phyloP scores from a whole-genome alignment of 768 basidiomycete species.

The Kwoniella mangroviensis region DNA sequence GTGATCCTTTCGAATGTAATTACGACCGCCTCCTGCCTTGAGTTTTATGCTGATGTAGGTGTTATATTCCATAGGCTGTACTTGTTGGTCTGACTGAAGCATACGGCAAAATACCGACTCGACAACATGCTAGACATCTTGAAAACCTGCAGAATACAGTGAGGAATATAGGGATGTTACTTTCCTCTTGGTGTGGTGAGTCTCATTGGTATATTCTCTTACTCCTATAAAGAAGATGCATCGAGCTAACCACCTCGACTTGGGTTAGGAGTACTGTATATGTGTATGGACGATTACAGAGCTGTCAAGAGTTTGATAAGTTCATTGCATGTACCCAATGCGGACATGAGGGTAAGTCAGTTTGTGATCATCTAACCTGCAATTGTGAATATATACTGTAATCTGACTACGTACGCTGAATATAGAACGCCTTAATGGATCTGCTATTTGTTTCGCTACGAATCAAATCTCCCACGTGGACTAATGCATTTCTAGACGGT shows the following conservation, averaged over 20 bases:
- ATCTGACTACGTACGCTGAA: not conserved
- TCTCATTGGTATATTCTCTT: slow-evolving; percentile 1
- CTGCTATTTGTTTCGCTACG: slow-evolving; percentile 92
- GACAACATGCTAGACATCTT: slow-evolving; percentile 65
- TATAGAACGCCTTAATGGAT: slow-evolving; percentile 86
- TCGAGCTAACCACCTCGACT: not conserved
- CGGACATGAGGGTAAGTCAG: slow-evolving; percentile 74
- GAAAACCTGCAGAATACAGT: slow-evolving; percentile 79
- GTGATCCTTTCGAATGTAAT: not conserved
- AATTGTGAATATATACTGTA: not conserved
- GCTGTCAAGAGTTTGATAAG: slow-evolving; percentile 84
- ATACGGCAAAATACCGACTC: slow-evolving; percentile 71
- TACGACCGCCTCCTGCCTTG: too few relatives aligned
- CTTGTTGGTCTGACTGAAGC: slow-evolving; percentile 89
- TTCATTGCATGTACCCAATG: slow-evolving; percentile 83
- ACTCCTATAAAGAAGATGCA: not conserved
- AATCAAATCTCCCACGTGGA: slow-evolving; percentile 91
- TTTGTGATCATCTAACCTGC: not conserved
- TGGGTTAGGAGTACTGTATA: slow-evolving; percentile 77
- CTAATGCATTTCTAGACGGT: slow-evolving; percentile 87
- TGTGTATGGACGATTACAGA: slow-evolving; percentile 84
- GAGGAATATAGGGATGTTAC: slow-evolving; percentile 77
- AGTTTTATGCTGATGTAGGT: too few relatives aligned
- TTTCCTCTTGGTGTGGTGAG: slow-evolving; percentile 90
- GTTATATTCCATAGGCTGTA: slow-evolving; percentile 66